These are phyloP conservation scores for Claviceps monticola DNA, from an alignment of 2,329 filamentous ascomycete genomes.

Conservation along the genomic window DNA sequence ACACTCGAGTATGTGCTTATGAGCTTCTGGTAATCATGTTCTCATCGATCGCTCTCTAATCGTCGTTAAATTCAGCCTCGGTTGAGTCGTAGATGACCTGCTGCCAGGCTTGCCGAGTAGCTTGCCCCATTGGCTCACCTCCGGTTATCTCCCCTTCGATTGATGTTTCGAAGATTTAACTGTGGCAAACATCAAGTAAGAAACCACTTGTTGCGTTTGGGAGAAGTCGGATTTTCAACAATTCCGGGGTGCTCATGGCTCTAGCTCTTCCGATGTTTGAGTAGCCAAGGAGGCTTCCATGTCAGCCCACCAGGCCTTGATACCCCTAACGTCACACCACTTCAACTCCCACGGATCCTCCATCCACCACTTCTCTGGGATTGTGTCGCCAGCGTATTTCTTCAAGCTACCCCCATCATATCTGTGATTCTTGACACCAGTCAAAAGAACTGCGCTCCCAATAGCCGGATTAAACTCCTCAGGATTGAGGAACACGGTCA, in stretches of 20 bases:
- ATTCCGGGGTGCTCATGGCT: not conserved
- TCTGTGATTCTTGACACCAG: slow-evolving; percentile 43
- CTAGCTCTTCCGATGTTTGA: slow-evolving; percentile 4
- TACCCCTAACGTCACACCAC: slow-evolving; percentile 35
- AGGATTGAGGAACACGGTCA: slow-evolving; percentile 41
- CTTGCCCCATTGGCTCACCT: too few species aligned
- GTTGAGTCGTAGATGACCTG: too few species aligned
- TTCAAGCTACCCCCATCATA: slow-evolving; percentile 35
- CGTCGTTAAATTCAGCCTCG: too few species aligned
- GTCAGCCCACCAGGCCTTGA: slow-evolving; percentile 32
- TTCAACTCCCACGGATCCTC: slow-evolving; percentile 29
- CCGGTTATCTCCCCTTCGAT: too few species aligned
- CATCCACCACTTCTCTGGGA: slow-evolving; percentile 35
- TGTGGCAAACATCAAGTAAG: not conserved
- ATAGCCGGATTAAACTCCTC: slow-evolving; percentile 31
- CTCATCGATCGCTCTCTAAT: too few species aligned
- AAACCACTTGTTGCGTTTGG: not conserved
- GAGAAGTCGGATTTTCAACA: not conserved
- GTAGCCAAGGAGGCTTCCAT: slow-evolving; percentile 10
- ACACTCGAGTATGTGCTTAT: too few species aligned
- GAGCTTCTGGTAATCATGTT: too few species aligned
- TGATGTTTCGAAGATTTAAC: too few species aligned
- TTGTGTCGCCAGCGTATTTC: slow-evolving; percentile 28
- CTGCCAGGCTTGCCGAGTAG: too few species aligned
- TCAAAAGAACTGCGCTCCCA: slow-evolving; percentile 35